These are phyloP conservation scores for Fragilaria radians DNA, from an alignment of 108 stramenopile genomes.

Conservation along the genomic window DNA sequence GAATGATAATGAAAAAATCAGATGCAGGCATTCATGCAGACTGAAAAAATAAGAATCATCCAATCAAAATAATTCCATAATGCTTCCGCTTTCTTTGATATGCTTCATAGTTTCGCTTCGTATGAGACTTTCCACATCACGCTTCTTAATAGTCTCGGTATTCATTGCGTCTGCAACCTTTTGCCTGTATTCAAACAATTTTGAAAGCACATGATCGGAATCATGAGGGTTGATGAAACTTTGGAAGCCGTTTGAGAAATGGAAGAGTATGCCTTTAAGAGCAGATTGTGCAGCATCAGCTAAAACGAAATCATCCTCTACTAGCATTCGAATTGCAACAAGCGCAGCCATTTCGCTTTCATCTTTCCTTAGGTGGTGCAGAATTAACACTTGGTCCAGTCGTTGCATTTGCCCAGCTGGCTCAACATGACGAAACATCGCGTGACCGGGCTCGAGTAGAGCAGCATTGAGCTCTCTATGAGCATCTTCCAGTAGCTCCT, in stretches of 20 bases:
- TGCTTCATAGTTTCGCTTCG: neutral
- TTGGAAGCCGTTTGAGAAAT: no score
- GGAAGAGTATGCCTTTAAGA: constrained; percentile 9
- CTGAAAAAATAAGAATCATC: no score
- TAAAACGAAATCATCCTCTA: constrained; percentile 30
- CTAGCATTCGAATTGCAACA: constrained; percentile 25
- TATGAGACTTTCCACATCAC: neutral
- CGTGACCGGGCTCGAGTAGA: constrained; percentile 4
- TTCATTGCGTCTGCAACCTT: no score
- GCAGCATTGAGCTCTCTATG: neutral
- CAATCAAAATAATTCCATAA: no score
- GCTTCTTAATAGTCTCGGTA: no score
- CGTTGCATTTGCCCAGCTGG: constrained; percentile 24
- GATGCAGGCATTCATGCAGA: no score
- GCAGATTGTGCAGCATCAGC: constrained; percentile 11
- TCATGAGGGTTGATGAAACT: no score
- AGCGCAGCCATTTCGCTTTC: constrained; percentile 20
- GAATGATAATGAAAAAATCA: no score
- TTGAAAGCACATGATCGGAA: no score
- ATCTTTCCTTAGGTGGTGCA: constrained; percentile 8
- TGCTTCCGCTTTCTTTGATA: neutral
- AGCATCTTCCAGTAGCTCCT: constrained; percentile 13
- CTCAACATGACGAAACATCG: constrained; percentile 12
- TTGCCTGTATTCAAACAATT: no score
- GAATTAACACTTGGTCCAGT: constrained; percentile 22